Evolutionary conservation across 2,329 filamentous ascomycete species (phyloP).

Genomic region (Fusarium camptoceras): DNA sequence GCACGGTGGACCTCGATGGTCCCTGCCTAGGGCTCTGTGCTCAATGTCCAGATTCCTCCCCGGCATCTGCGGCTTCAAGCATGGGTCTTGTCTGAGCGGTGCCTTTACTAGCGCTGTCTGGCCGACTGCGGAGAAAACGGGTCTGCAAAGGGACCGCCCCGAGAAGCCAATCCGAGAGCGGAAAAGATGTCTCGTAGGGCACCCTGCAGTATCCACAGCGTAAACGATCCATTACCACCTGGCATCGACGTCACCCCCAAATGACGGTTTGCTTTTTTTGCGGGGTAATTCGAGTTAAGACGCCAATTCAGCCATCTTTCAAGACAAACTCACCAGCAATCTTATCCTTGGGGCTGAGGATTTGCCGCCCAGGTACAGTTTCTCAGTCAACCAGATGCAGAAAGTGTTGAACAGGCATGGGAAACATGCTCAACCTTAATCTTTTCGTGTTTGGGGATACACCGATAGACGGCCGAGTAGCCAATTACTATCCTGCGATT

Average conservation of each 20-base stretch:
- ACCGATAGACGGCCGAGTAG: slow-evolving; percentile 9
- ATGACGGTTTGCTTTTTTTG: slow-evolving; percentile 35
- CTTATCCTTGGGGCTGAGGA: slow-evolving; percentile 17
- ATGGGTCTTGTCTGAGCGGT: neutral
- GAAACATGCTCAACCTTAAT: neutral
- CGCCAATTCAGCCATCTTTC: slow-evolving; percentile 6
- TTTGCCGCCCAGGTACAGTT: slow-evolving; percentile 28
- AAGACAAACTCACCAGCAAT: slow-evolving; percentile 17
- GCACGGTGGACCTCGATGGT: slow-evolving; percentile 9
- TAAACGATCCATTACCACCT: slow-evolving; percentile 17
- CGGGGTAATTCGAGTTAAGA: slow-evolving; percentile 34
- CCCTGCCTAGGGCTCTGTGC: slow-evolving; percentile 1
- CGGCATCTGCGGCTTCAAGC: slow-evolving; percentile 27
- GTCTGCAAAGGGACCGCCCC: slow-evolving; percentile 30
- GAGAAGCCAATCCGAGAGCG: slow-evolving; percentile 29
- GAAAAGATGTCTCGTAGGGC: slow-evolving; percentile 23
- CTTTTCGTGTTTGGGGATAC: neutral
- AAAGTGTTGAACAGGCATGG: slow-evolving; percentile 1
- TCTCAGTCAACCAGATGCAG: slow-evolving; percentile 8
- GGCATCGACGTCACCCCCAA: slow-evolving; percentile 41
- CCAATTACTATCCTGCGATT: slow-evolving; percentile 3
- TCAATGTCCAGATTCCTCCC: slow-evolving; percentile 20
- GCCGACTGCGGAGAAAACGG: slow-evolving; percentile 32
- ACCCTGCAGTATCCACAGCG: slow-evolving; percentile 13
- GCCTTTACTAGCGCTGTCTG: slow-evolving; percentile 21